Conservation (phyloP, 176 grass and related monocot species). For the Carex littledalei region DNA sequence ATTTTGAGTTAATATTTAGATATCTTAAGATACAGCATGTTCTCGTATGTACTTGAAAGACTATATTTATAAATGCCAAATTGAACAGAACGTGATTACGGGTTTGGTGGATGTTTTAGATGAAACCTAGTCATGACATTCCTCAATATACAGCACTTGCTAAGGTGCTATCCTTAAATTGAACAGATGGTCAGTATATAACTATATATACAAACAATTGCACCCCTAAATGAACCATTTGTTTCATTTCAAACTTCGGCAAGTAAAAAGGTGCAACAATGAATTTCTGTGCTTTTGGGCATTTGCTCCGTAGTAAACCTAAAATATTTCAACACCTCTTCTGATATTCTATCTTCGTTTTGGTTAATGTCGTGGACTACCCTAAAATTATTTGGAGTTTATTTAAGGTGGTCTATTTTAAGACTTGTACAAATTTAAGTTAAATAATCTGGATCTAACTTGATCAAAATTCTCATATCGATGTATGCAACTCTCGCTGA, state of each 20-base stretch:
- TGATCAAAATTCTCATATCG: too few relatives aligned
- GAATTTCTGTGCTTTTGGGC: background rate
- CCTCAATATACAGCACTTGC: background rate
- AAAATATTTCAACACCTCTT: background rate
- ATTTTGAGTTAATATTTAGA: constrained; percentile 5
- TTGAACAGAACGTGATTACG: too few relatives aligned
- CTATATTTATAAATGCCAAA: background rate
- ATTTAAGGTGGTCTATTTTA: too few relatives aligned
- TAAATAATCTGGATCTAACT: too few relatives aligned
- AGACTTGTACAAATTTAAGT: too few relatives aligned
- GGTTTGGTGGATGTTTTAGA: background rate
- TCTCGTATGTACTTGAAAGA: constrained; percentile 12
- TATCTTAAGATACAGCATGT: background rate
- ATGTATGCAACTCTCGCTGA: too few relatives aligned
- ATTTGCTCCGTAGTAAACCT: background rate
- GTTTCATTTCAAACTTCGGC: background rate
- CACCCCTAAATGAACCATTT: too few relatives aligned
- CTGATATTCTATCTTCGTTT: background rate
- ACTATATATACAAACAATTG: background rate
- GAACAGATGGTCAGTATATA: background rate
- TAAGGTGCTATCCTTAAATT: background rate
- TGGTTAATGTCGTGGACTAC: background rate
- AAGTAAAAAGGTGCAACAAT: background rate
- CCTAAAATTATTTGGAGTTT: background rate
- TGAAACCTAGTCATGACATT: background rate